phyloP scores from a whole-genome alignment of 305 asterid genomes.

The Rubia tinctorum region DNA sequence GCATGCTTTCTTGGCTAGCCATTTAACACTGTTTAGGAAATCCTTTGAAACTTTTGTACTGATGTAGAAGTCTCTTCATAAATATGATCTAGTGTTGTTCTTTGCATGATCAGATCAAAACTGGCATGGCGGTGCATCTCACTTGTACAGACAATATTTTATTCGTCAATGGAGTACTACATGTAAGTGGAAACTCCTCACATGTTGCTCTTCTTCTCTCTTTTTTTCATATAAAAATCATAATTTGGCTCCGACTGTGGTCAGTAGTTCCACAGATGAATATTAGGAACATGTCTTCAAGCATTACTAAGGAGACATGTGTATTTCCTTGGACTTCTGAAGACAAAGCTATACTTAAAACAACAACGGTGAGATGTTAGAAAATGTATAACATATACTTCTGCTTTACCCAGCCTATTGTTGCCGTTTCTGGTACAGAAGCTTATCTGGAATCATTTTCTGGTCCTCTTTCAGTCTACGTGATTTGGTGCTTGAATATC shows the following conservation, averaged over 20 bases:
- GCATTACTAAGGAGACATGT: slow-evolving; percentile 20
- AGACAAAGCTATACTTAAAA: slow-evolving; percentile 15
- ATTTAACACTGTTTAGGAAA: background rate
- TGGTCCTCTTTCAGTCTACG: background rate
- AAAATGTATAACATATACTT: background rate
- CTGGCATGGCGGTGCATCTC: slow-evolving; percentile 27
- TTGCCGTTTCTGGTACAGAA: background rate
- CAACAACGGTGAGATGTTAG: slow-evolving; percentile 28
- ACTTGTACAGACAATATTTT: slow-evolving; percentile 2
- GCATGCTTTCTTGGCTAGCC: background rate
- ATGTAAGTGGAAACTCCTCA: slow-evolving; percentile 15
- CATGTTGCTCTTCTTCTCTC: background rate
- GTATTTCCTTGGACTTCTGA: slow-evolving; percentile 36
- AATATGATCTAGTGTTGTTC: background rate
- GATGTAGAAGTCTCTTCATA: background rate
- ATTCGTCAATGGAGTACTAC: slow-evolving; percentile 16
- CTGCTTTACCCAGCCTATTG: background rate
- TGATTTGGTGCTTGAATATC: background rate
- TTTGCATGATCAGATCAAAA: slow-evolving; percentile 22
- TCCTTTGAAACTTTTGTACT: background rate
- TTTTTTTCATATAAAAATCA: slow-evolving; percentile 4
- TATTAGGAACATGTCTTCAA: slow-evolving; percentile 23
- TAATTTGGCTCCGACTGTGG: slow-evolving; percentile 9
- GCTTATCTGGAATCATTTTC: background rate
- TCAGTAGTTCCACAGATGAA: slow-evolving; percentile 23